A percentile compares a stretch with the other conserved stretches of the same genome.
Evolutionary conservation across 805 yeast species (phyloP).

Genomic region (Zygotorulaspora chibaensis): DNA sequence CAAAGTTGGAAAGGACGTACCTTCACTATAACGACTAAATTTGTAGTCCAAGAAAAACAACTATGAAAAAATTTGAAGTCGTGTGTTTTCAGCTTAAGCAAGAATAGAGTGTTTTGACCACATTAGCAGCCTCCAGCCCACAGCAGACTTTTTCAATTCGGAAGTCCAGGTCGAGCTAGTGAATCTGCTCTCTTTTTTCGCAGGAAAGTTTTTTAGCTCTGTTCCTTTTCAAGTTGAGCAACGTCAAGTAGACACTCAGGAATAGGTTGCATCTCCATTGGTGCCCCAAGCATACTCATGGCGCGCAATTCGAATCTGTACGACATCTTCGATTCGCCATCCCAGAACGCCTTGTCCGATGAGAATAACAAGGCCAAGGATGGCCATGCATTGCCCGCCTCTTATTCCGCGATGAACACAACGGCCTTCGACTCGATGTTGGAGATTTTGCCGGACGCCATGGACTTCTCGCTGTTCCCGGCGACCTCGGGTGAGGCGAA

Average conservation of each 20-base stretch:
- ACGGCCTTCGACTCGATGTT: conserved; percentile 35
- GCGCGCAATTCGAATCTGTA: conserved; percentile 12
- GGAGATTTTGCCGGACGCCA: conserved; percentile 34
- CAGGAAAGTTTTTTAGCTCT: not conserved
- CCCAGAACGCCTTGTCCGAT: conserved; percentile 8
- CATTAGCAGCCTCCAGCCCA: too few species aligned
- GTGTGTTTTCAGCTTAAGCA: too few species aligned
- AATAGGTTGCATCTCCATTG: not conserved
- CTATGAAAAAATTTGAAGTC: too few species aligned
- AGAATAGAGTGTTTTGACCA: too few species aligned
- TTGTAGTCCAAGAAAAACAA: too few species aligned
- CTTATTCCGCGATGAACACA: conserved; percentile 7
- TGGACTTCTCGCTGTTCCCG: conserved; percentile 16
- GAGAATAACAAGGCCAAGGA: conserved; percentile 6
- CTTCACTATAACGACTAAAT: too few species aligned
- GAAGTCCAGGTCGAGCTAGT: not conserved
- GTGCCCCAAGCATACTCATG: conserved; percentile 12
- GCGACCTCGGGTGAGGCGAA: conserved; percentile 2
- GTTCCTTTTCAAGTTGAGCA: not conserved
- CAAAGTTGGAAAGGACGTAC: too few species aligned
- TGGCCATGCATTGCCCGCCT: conserved; percentile 1
- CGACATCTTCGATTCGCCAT: conserved; percentile 13
- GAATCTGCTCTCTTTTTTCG: not conserved
- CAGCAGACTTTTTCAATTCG: not conserved
- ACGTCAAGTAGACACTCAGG: not conserved